Conservation (phyloP, 192 early-diverging fungal genomes). For the Coemansia sp. region DNA sequence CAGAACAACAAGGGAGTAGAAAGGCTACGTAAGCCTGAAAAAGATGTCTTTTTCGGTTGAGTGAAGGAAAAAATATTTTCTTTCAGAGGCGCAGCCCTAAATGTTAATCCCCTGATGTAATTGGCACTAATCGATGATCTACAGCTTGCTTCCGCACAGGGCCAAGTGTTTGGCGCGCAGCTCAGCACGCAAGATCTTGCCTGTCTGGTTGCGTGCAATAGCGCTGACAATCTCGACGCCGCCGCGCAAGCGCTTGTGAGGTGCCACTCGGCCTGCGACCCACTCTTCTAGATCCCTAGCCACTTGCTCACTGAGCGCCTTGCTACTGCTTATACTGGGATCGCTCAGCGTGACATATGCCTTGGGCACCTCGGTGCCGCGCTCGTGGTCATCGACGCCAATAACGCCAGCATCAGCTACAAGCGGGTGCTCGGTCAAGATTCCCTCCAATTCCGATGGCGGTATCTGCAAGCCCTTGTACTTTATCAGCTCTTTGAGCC, state of each 20-base stretch:
- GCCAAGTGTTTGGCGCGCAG: constrained; percentile 22
- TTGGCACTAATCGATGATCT: not conserved
- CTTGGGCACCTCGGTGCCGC: constrained; percentile 69
- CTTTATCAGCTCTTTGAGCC: constrained; percentile 90
- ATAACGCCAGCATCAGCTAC: constrained; percentile 70
- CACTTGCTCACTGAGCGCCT: not conserved
- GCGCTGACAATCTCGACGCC: constrained; percentile 22
- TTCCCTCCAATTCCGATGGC: constrained; percentile 81
- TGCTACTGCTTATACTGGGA: not conserved
- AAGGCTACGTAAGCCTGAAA: not conserved
- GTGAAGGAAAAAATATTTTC: not conserved
- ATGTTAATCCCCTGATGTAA: constrained; percentile 1
- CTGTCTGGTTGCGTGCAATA: constrained; percentile 34
- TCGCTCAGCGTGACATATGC: constrained; percentile 64
- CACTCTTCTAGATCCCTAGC: constrained; percentile 8
- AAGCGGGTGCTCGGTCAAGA: constrained; percentile 63
- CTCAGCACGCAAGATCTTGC: constrained; percentile 40
- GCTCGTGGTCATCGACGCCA: constrained; percentile 57
- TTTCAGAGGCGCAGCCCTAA: not conserved
- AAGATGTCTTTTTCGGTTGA: not conserved
- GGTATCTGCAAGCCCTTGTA: constrained; percentile 82
- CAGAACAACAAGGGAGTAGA: not conserved
- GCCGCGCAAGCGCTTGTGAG: constrained; percentile 46
- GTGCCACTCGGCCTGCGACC: constrained; percentile 21
- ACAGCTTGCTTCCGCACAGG: constrained; percentile 20